Percentiles rank a stretch among this genome's conserved stretches.
Evolutionary conservation across 2,329 filamentous ascomycete species (phyloP).

Genomic region (Chrysoporthe deuterocubensis): DNA sequence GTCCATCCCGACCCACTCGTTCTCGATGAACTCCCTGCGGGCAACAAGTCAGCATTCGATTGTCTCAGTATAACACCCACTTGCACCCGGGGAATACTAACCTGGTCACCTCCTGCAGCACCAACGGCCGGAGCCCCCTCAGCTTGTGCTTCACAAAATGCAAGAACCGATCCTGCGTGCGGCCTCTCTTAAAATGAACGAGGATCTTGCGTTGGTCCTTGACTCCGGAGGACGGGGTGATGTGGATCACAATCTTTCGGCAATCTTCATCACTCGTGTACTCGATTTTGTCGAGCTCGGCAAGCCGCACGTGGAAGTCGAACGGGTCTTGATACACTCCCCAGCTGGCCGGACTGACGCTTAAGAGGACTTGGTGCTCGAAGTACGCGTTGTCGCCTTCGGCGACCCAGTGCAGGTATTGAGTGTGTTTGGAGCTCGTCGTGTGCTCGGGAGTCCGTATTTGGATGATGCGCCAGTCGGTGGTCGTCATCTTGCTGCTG

Average conservation of each 20-base stretch:
- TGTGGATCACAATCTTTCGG: conserved; percentile 48
- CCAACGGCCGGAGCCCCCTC: conserved; percentile 41
- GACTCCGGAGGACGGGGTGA: conserved; percentile 38
- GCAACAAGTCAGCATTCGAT: conserved; percentile 13
- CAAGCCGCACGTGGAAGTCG: conserved; percentile 53
- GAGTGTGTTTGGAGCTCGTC: conserved; percentile 52
- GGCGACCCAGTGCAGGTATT: conserved; percentile 59
- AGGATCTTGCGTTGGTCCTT: conserved; percentile 51
- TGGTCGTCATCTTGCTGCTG: conserved; percentile 46
- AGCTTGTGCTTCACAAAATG: conserved; percentile 45
- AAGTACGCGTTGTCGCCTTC: conserved; percentile 42
- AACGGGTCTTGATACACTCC: conserved; percentile 54
- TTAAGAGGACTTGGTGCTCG: conserved; percentile 59
- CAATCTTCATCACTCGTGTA: conserved; percentile 45
- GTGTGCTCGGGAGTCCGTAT: conserved; percentile 54
- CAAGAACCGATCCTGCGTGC: conserved; percentile 58
- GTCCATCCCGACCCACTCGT: conserved; percentile 42
- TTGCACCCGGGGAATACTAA: conserved; percentile 38
- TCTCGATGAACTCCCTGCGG: conserved; percentile 42
- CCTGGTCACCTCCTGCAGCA: conserved; percentile 44
- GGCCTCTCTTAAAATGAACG: conserved; percentile 55
- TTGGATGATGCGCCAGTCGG: conserved; percentile 57
- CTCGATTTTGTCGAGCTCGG: conserved; percentile 50
- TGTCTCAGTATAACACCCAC: not conserved
- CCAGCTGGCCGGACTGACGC: conserved; percentile 47